Conservation (phyloP, 2,329 filamentous ascomycete species). For the Biscogniauxia marginata region DNA sequence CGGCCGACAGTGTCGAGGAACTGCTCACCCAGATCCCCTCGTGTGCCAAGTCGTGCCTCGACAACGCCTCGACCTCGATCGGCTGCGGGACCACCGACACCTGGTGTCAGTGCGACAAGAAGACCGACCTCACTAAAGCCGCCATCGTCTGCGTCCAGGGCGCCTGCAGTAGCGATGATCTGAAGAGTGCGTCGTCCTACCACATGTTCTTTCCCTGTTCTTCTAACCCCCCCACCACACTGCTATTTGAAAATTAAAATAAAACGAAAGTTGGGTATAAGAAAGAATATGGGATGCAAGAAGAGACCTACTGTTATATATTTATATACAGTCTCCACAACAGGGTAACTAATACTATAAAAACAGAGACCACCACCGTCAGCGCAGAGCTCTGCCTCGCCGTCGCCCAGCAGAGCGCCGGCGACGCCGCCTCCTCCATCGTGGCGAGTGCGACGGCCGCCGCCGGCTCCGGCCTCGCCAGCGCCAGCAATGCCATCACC, state of each 20-base stretch:
- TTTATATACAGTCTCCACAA: no score
- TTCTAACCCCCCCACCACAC: background rate
- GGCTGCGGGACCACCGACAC: constrained; percentile 37
- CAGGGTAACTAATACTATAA: background rate
- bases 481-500: constrained; percentile 8
- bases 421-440: constrained; percentile 14
- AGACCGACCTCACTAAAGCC: constrained; percentile 33
- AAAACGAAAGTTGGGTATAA: background rate
- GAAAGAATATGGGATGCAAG: no score
- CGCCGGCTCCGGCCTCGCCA: background rate
- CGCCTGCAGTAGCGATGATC: constrained; percentile 35
- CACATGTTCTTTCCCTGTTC: background rate
- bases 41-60: constrained; percentile 40
- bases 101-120: constrained; percentile 39
- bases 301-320: no score
- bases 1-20: constrained; percentile 26
- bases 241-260: no score
- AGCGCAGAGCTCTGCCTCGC: constrained; percentile 27
- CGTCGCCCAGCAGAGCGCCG: constrained; percentile 11
- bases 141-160: constrained; percentile 37
- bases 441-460: constrained; percentile 1
- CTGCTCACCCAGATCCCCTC: constrained; percentile 34
- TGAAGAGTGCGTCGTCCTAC: constrained; percentile 35
- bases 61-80: constrained; percentile 28
- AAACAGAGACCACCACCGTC: constrained; percentile 23